A percentile compares a stretch with the other conserved stretches of the same genome.
These are phyloP conservation scores for Hymenoscyphus fraxineus DNA, from an alignment of 2,329 filamentous ascomycete genomes.

Conservation along the genomic window DNA sequence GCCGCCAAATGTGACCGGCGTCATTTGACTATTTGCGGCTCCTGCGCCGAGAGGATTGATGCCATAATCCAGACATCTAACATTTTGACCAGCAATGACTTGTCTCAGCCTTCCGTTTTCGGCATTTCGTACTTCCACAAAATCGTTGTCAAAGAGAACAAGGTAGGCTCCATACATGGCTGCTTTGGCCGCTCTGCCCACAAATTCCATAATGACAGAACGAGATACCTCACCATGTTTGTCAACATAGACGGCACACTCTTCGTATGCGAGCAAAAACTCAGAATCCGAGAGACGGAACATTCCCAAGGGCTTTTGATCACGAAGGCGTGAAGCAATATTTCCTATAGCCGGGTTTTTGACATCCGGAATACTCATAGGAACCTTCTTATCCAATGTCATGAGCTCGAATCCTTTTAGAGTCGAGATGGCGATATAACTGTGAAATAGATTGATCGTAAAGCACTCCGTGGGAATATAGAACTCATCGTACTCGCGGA, in stretches of 20 bases:
- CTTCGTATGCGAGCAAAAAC: conserved; percentile 90
- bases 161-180: conserved; percentile 91
- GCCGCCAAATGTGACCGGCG: conserved; percentile 31
- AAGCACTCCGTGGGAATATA: conserved; percentile 96
- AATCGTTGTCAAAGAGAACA: conserved; percentile 90
- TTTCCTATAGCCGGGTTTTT: conserved; percentile 73
- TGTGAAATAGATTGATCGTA: conserved; percentile 93
- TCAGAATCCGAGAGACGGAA: conserved; percentile 90
- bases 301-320: conserved; percentile 89
- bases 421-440: conserved; percentile 86
- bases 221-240: conserved; percentile 95
- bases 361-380: conserved; percentile 88
- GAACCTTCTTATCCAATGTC: conserved; percentile 94
- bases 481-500: conserved; percentile 98
- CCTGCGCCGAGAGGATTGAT: conserved; percentile 51
- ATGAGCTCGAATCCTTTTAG: conserved; percentile 92
- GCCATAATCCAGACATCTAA: conserved; percentile 86
- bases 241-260: conserved; percentile 96
- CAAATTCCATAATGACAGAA: conserved; percentile 96
- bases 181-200: conserved; percentile 82
- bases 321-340: conserved; percentile 78
- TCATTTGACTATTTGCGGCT: conserved; percentile 35
- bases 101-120: conserved; percentile 91
- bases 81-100: conserved; percentile 88
- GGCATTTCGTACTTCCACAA: conserved; percentile 94